Percentiles rank a stretch among this genome's conserved stretches.
These are phyloP conservation scores for Umbilicus rupestris DNA, from an alignment of 164 flowering plant genomes.

Conservation along the genomic window DNA sequence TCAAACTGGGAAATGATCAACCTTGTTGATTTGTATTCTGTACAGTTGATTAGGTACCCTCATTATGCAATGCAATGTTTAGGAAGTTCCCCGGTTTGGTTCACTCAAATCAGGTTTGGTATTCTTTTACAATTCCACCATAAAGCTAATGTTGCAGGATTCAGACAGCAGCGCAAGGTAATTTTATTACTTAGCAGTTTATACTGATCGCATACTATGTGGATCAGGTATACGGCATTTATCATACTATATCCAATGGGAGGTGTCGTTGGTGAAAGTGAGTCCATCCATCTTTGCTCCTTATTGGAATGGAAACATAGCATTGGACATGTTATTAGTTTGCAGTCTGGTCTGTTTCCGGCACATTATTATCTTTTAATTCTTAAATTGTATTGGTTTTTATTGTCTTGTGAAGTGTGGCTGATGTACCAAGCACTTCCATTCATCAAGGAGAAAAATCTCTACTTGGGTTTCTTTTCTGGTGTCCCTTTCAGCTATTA, in stretches of 20 bases:
- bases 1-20: background rate
- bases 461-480: conserved; percentile 44
- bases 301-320: background rate
- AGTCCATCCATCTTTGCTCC: conserved; percentile 19
- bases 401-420: conserved; percentile 61
- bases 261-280: conserved; percentile 69
- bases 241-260: conserved; percentile 74
- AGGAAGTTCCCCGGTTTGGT: conserved; percentile 56
- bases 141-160: background rate
- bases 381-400: background rate
- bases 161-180: background rate
- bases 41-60: conserved; percentile 72
- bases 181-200: background rate
- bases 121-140: background rate
- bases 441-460: conserved; percentile 44
- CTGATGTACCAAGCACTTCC: conserved; percentile 84
- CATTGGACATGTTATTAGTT: background rate
- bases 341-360: background rate
- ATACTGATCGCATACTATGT: background rate
- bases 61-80: conserved; percentile 61
- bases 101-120: conserved; percentile 55
- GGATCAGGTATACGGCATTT: conserved; percentile 73
- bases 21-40: conserved; percentile 2
- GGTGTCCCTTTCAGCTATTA: conserved; percentile 55
- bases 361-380: background rate